Conservation (phyloP, 148 eudicot genomes). For the Rhododendron simsii region DNA sequence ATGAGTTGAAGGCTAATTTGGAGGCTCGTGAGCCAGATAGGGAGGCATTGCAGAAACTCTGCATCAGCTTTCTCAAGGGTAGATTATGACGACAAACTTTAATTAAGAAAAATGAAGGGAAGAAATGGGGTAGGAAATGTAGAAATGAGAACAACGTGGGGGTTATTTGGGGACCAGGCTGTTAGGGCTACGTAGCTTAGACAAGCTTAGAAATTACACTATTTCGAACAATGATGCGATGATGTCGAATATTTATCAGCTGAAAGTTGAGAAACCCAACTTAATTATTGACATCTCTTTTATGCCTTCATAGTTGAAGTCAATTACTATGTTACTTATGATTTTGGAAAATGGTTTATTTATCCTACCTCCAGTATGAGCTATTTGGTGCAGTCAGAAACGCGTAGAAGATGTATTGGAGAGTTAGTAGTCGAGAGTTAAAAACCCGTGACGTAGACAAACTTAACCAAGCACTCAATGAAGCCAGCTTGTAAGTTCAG, state of each 20-base stretch:
- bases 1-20: conserved; percentile 44
- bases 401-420: background rate
- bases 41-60: conserved; percentile 76
- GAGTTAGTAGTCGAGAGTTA: background rate
- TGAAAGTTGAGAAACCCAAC: background rate
- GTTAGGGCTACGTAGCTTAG: background rate
- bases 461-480: background rate
- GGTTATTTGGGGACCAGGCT: background rate
- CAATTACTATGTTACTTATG: background rate
- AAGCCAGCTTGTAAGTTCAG: background rate
- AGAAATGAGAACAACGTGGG: background rate
- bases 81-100: background rate
- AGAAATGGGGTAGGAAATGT: background rate
- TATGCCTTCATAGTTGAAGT: background rate
- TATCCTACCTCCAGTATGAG: background rate
- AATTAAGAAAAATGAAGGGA: background rate
- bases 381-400: background rate
- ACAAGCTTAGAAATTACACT: background rate
- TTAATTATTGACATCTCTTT: background rate
- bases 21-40: conserved; percentile 53
- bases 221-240: background rate
- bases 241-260: background rate
- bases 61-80: conserved; percentile 71
- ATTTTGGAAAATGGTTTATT: background rate
- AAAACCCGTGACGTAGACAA: background rate